A percentile compares a stretch with the other conserved stretches of the same genome.
Evolutionary conservation across 345 rosid genomes (phyloP).

Genomic region (Cardamine resedifolia): DNA sequence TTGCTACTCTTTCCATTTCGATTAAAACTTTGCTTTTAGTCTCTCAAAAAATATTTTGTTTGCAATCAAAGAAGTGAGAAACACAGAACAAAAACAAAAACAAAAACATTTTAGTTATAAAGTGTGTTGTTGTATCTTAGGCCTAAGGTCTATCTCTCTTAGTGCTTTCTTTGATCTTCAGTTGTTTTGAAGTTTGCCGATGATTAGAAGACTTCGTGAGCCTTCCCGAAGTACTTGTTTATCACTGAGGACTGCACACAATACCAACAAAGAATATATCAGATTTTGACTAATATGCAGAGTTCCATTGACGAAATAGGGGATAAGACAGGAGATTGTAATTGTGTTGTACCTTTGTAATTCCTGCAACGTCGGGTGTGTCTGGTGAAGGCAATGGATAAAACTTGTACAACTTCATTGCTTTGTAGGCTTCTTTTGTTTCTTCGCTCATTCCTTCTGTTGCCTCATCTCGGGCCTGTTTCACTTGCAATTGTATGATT

Average conservation of each 20-base stretch:
- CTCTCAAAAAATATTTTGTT: slow-evolving; percentile 3
- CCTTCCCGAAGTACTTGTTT: slow-evolving; percentile 23
- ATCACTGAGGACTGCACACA: slow-evolving; percentile 19
- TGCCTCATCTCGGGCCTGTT: slow-evolving; percentile 68
- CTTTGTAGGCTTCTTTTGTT: slow-evolving; percentile 53
- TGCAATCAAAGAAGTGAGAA: slow-evolving; percentile 8
- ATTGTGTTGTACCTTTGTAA: slow-evolving; percentile 14
- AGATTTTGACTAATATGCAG: neutral
- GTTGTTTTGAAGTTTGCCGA: slow-evolving; percentile 1
- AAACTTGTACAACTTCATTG: slow-evolving; percentile 80
- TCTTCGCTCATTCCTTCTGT: slow-evolving; percentile 69
- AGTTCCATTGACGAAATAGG: neutral
- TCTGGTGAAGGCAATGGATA: slow-evolving; percentile 71
- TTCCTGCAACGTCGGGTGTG: slow-evolving; percentile 47
- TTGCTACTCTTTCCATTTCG: slow-evolving; percentile 13
- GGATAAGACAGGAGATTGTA: neutral
- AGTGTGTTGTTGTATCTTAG: neutral
- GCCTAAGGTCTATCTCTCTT: neutral
- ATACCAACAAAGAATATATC: neutral
- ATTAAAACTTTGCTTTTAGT: neutral
- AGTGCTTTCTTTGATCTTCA: slow-evolving; percentile 1
- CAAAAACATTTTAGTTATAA: neutral
- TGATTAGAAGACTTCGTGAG: slow-evolving; percentile 19
- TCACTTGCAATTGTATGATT: slow-evolving; percentile 48
- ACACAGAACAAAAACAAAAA: neutral